phyloP scores from a whole-genome alignment of 2,329 filamentous ascomycete genomes.

The Lizonia empirigonia region DNA sequence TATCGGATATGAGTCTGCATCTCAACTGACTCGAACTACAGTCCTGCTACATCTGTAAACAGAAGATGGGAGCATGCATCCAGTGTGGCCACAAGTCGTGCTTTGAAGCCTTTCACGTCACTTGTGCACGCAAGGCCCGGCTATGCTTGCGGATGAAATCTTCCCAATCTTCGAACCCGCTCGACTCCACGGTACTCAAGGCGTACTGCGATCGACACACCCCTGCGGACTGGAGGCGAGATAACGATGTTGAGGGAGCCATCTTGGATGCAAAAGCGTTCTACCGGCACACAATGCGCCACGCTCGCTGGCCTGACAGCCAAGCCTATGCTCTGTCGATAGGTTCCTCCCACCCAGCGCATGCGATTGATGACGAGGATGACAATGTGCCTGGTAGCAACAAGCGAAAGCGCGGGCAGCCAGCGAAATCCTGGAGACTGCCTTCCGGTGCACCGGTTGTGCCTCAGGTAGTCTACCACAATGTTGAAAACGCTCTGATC shows the following conservation, averaged over 20 bases:
- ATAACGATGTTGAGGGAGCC: constrained; percentile 81
- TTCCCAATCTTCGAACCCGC: constrained; percentile 75
- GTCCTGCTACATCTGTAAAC: constrained; percentile 93
- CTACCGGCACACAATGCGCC: constrained; percentile 88
- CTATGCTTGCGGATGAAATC: constrained; percentile 98
- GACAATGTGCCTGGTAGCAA: constrained; percentile 60
- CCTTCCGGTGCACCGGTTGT: constrained; percentile 95
- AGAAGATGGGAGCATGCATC: constrained; percentile 97
- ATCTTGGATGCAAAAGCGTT: constrained; percentile 84
- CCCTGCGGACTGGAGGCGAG: constrained; percentile 82
- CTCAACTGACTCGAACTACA: constrained; percentile 31
- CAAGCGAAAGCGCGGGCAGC: constrained; percentile 61
- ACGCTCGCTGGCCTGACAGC: constrained; percentile 89
- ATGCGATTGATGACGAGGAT: constrained; percentile 57
- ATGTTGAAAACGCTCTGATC: constrained; percentile 80
- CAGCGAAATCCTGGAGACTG: constrained; percentile 81
- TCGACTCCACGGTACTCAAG: constrained; percentile 83
- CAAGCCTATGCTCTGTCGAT: constrained; percentile 81
- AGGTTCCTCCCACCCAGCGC: constrained; percentile 68
- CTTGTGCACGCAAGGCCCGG: constrained; percentile 85
- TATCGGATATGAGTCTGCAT: not conserved
- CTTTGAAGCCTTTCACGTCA: constrained; percentile 96
- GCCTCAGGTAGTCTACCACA: constrained; percentile 83
- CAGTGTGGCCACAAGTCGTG: constrained; percentile 98
- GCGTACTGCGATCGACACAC: constrained; percentile 97